phyloP scores from a whole-genome alignment of 2,329 filamentous ascomycete genomes.

The Sarocladium kiliense region DNA sequence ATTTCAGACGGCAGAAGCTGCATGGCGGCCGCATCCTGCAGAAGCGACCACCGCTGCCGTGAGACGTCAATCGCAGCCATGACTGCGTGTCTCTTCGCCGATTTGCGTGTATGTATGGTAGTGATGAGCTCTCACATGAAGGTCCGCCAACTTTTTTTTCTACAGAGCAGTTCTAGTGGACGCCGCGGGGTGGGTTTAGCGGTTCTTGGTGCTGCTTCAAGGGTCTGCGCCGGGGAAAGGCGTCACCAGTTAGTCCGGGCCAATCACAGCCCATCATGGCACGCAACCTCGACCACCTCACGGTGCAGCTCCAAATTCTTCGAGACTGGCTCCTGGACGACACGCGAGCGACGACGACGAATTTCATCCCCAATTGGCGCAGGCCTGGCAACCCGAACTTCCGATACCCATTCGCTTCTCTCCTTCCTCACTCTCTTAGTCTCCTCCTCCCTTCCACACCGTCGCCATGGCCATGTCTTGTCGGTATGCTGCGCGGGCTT shows the following conservation, averaged over 20 bases:
- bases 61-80: constrained; percentile 55
- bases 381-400: constrained; percentile 4
- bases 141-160: constrained; percentile 19
- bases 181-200: constrained; percentile 1
- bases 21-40: constrained; percentile 48
- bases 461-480: constrained; percentile 57
- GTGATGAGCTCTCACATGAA: constrained; percentile 8
- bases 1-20: constrained; percentile 65
- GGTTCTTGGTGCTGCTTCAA: neutral
- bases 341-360: constrained; percentile 15
- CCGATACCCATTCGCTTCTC: constrained; percentile 11
- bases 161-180: constrained; percentile 4
- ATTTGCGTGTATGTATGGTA: constrained; percentile 1
- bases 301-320: constrained; percentile 38
- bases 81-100: constrained; percentile 21
- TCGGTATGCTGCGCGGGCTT: constrained; percentile 60
- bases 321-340: constrained; percentile 20
- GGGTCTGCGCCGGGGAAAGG: constrained; percentile 11
- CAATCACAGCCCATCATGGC: constrained; percentile 22
- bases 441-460: constrained; percentile 16
- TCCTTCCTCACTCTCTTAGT: neutral
- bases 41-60: constrained; percentile 49
- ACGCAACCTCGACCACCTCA: constrained; percentile 12
- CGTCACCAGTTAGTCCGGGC: constrained; percentile 23
- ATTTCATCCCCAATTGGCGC: constrained; percentile 13